Evolutionary conservation across 352 stramenopile species (phyloP).

Genomic region (Pythium phragmiticola): DNA sequence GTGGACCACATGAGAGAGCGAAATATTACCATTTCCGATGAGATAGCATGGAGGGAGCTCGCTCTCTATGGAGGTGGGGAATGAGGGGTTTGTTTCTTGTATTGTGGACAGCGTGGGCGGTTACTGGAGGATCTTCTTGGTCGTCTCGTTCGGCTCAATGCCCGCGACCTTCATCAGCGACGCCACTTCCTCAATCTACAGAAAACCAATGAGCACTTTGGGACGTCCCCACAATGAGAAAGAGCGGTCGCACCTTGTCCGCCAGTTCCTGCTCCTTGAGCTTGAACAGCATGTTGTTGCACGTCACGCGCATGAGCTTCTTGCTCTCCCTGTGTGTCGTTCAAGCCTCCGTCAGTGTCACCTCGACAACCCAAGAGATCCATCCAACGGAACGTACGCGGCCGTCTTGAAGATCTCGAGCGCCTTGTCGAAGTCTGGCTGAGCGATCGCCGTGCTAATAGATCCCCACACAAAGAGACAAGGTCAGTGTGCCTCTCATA

Average conservation of each 20-base stretch:
- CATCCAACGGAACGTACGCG: slow-evolving; percentile 43
- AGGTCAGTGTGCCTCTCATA: neutral
- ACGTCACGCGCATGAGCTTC: slow-evolving; percentile 83
- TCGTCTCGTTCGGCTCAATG: slow-evolving; percentile 80
- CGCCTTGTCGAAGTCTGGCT: slow-evolving; percentile 71
- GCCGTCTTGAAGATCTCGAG: slow-evolving; percentile 71
- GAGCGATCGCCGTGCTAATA: slow-evolving; percentile 60
- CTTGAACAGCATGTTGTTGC: slow-evolving; percentile 86
- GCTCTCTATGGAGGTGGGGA: neutral
- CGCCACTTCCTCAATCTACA: slow-evolving; percentile 69
- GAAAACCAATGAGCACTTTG: neutral
- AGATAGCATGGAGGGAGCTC: neutral
- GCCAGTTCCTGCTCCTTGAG: slow-evolving; percentile 78
- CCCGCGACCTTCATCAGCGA: slow-evolving; percentile 75
- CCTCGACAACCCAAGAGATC: neutral
- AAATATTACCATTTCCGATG: neutral
- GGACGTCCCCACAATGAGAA: neutral
- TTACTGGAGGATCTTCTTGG: slow-evolving; percentile 82
- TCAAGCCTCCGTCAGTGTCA: neutral
- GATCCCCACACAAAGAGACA: neutral
- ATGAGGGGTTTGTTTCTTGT: neutral
- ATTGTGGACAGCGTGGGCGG: neutral
- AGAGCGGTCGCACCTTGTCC: slow-evolving; percentile 39
- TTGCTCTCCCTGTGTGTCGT: slow-evolving; percentile 42
- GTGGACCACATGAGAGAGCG: neutral